Percentiles rank a stretch among this genome's conserved stretches.
These are phyloP conservation scores for Calophaca sinica DNA, from an alignment of 306 rosid species.

Conservation along the genomic window DNA sequence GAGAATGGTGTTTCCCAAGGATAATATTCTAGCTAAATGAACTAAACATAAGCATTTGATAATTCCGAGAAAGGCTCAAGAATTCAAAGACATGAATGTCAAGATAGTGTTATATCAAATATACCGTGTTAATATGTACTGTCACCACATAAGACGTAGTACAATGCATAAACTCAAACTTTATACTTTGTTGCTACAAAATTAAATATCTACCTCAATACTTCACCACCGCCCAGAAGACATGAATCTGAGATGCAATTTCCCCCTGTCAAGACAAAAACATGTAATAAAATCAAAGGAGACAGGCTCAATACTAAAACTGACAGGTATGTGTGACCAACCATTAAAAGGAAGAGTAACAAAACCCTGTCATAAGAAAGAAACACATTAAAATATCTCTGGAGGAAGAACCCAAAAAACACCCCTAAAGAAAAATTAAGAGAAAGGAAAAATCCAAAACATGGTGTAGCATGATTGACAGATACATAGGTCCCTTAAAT, in stretches of 20 bases:
- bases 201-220: conserved; percentile 42
- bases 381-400: conserved; percentile 37
- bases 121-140: background rate
- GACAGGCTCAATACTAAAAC: conserved; percentile 42
- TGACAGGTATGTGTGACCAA: conserved; percentile 16
- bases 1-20: background rate
- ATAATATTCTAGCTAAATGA: conserved; percentile 15
- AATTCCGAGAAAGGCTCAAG: background rate
- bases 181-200: conserved; percentile 33
- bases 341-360: background rate
- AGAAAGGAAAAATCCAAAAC: background rate
- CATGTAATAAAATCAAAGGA: conserved; percentile 35
- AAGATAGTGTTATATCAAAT: conserved; percentile 33
- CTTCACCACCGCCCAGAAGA: conserved; percentile 38
- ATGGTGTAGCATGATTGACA: too few relatives aligned
- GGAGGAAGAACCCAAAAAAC: conserved; percentile 54
- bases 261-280: conserved; percentile 26
- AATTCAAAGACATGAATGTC: conserved; percentile 22
- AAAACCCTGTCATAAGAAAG: too few relatives aligned
- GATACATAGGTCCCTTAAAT: too few relatives aligned
- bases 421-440: background rate
- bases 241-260: conserved; percentile 25
- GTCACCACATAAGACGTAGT: conserved; percentile 1
- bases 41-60: background rate
- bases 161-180: conserved; percentile 42